A percentile compares a stretch with the other conserved stretches of the same genome.
These are phyloP conservation scores for Geranium rotundifolium DNA, from an alignment of 345 rosid species.

Conservation along the genomic window DNA sequence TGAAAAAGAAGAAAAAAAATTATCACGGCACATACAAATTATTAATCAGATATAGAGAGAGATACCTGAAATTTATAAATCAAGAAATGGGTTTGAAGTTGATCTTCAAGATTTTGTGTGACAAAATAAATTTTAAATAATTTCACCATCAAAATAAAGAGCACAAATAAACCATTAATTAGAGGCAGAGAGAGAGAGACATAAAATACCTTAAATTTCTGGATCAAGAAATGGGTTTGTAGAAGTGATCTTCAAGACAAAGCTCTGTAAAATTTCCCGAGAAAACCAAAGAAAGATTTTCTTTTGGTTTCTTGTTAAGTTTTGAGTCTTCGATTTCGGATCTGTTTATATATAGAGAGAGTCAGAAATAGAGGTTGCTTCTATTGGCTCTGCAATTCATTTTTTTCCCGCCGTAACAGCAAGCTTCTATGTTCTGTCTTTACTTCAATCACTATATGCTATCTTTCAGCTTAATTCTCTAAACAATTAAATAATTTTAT, in stretches of 20 bases:
- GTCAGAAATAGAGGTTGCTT: conserved; percentile 16
- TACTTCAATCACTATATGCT: not conserved
- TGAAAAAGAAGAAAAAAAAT: no score
- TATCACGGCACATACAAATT: not conserved
- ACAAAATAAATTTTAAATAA: no score
- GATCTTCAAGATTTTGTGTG: no score
- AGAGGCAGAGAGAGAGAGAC: not conserved
- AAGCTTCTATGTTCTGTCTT: conserved; percentile 29
- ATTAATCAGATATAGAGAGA: not conserved
- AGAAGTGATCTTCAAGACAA: not conserved
- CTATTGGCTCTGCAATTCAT: conserved; percentile 8
- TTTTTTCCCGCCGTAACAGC: conserved; percentile 38
- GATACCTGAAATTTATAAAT: no score
- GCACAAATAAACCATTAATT: not conserved
- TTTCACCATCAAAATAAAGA: no score
- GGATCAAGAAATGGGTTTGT: not conserved
- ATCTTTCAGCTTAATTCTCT: not conserved
- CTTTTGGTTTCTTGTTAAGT: not conserved
- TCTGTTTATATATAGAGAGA: not conserved
- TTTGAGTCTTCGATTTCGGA: not conserved
- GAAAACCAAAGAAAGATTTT: not conserved
- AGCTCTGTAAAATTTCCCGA: not conserved
- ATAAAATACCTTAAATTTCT: not conserved
- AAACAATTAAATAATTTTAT: no score
- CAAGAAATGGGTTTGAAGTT: no score